Base-by-base conservation (phyloP, 2,329 filamentous ascomycete species). In the Verticillium albo-atrum region DNA sequence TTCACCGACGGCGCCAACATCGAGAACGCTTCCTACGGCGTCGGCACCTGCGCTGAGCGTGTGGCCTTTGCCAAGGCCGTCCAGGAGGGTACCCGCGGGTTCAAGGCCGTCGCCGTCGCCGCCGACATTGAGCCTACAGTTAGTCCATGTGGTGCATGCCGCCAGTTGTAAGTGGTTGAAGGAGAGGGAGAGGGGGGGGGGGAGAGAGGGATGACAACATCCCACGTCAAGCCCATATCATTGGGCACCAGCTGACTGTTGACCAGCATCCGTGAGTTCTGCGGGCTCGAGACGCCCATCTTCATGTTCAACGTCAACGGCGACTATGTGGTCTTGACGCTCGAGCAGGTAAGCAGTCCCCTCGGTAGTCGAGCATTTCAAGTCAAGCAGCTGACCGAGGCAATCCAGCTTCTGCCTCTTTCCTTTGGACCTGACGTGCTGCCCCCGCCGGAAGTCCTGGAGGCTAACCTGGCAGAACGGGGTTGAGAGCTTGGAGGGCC, bases 21-120 rank as follows among this genome's bases (percentile, higher is more conserved):
- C 62, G 95, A 99, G 77, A 97, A 98, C 72, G 93, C 92, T 1
- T 81, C 89, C 28, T 98, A 96, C 72, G 94, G 95, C 0, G 93
- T 97, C 6, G 92, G 92, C n/a, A 96, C 91, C 3, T 98, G 95
- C 74, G 95, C 95, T 15, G 95, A 99, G 82, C 82, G 94, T 60
- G 91, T 94, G n/a, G 92, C 91, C 2, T 82, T 98, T 65, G 90
- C 86, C 7, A 92, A 87, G 42, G 94, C 94, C 25, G 84, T 97
- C 5, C 83, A 85, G 6, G 77, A 77, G 56, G 83, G 84, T 3
- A 75, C 83, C 64, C 75, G 74, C 34, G 68, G 57, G 9, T 91
- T 96, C 76, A 88, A 86, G 69, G 94, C 93, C 23, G 75, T 99
- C 25, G 94, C 90, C 17, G 92, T 99, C 4, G 84, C 90, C 6